These are phyloP conservation scores for Allium cepa DNA, from an alignment of 106 monocot species.

Conservation along the genomic window DNA sequence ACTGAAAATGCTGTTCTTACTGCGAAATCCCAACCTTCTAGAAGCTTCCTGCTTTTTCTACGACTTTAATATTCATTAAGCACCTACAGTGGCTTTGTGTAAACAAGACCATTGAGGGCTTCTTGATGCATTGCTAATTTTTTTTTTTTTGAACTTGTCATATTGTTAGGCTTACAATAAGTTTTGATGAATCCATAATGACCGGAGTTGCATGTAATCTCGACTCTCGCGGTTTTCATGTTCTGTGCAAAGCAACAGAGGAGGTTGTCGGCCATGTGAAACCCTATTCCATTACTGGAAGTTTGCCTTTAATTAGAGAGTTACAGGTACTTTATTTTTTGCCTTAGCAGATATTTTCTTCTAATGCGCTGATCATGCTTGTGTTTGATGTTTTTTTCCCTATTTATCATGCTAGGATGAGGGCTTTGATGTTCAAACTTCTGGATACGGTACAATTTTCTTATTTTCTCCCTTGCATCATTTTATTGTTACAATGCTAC, in stretches of 20 bases:
- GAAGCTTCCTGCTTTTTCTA: no score
- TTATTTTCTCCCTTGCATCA: not conserved
- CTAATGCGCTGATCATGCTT: no score
- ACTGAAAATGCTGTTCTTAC: no score
- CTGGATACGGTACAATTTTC: slow-evolving; percentile 65
- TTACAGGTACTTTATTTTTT: slow-evolving; percentile 54
- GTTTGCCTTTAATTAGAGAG: slow-evolving; percentile 85
- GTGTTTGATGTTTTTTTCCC: not conserved
- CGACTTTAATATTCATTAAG: no score
- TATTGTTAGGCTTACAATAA: slow-evolving; percentile 54
- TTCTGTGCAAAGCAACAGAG: slow-evolving; percentile 86
- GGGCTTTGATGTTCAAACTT: slow-evolving; percentile 94
- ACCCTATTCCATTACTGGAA: slow-evolving; percentile 97
- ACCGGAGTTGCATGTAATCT: slow-evolving; percentile 85
- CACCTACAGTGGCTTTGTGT: no score
- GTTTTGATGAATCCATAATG: slow-evolving; percentile 64
- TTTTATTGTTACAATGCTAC: not conserved
- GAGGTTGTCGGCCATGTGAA: slow-evolving; percentile 82
- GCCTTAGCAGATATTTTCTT: no score
- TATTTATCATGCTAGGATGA: slow-evolving; percentile 46
- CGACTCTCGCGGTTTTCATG: slow-evolving; percentile 80
- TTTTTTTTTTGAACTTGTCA: not conserved
- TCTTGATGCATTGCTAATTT: no score
- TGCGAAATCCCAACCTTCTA: no score
- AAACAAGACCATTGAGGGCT: no score